Base-by-base conservation (phyloP, 169 alveolate genomes). In the Plasmodium coatneyi region DNA sequence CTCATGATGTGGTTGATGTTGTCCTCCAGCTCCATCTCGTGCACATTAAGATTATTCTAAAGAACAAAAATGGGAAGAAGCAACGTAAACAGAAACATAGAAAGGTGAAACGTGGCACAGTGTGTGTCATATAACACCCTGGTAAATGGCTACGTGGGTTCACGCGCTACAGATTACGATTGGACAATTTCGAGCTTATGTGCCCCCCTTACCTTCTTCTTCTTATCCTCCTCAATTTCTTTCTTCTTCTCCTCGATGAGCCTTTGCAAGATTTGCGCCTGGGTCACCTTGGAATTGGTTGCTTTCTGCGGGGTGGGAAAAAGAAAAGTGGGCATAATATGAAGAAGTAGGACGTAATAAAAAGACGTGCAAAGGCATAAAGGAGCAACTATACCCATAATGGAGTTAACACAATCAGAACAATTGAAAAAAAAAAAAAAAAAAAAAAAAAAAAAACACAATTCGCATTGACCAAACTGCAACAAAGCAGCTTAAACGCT, bases 1-100 rank as follows among this genome's bases (percentile, higher is more conserved):
- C 93, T 54, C 19, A 16, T 71, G 46, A 87, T 87, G 81, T 87
- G 93, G 49, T 87, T 87, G 36, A 87, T 76, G 28, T 87, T 87
- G 10, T 87, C 93, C 81, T 87, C 93, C 32, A 87, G 46, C 70
- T 87, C 93, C 93, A 87, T 87, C 60, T 87, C 89, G 56, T 87
- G 93, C 14, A 71, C 89, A 41, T 87, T 87, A 7, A 60, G 7
- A 41, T 87, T 87, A 22, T 76, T 32, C 93, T 87, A 14, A 32
- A 87, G 70, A 87, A 54, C 41, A 83, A 70, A 83, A 70, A 78
- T n/a, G 79, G 78, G 78, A 12, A 84, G 60, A 5, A 2, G 34
- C 60, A 7, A 52, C 34, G 25, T 4, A 54, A 83, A 25, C 1
- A 52, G 3, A 32, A 32, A 32, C 66, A 76, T 19, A 54, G 39